phyloP scores from a whole-genome alignment of 495 filamentous ascomycete species.

The Aspergillus panamensis region DNA sequence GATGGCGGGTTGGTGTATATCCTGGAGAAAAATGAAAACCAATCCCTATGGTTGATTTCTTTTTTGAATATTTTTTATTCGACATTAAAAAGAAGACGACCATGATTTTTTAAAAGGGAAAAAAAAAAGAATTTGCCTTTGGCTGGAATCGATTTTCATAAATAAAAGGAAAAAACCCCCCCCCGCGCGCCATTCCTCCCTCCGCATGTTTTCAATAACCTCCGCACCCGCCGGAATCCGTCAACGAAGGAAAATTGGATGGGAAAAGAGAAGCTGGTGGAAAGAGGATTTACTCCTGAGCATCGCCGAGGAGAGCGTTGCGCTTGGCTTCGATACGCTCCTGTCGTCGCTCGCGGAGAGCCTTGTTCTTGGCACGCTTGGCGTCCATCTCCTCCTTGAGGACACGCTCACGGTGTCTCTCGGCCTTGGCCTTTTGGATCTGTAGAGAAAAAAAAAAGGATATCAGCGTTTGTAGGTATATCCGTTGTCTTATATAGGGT shows the following conservation, averaged over 20 bases:
- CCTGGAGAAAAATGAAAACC: not conserved
- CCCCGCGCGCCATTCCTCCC: constrained; percentile 9
- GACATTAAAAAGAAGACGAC: too few relatives aligned
- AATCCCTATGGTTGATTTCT: too few relatives aligned
- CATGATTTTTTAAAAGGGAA: not conserved
- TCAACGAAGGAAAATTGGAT: constrained; percentile 30
- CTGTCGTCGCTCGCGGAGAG: constrained; percentile 91
- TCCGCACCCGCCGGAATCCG: constrained; percentile 42
- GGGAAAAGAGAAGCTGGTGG: not conserved
- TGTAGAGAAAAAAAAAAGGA: constrained; percentile 40
- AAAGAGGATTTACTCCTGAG: constrained; percentile 55
- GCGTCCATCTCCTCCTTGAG: constrained; percentile 99
- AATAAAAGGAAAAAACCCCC: not conserved
- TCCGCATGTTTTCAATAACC: constrained; percentile 27
- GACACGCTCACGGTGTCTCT: constrained; percentile 88
- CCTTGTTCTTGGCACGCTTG: constrained; percentile 99
- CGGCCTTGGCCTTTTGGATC: constrained; percentile 99
- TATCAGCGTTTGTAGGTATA: constrained; percentile 24
- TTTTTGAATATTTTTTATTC: too few relatives aligned
- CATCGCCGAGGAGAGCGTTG: constrained; percentile 71
- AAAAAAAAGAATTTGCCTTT: not conserved
- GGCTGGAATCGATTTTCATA: constrained; percentile 13
- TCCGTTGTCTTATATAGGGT: not conserved
- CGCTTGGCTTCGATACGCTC: constrained; percentile 88
- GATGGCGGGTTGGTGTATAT: not conserved